Evolutionary conservation across 495 filamentous ascomycete genomes (phyloP).

Genomic region (Tirmania nivea): DNA sequence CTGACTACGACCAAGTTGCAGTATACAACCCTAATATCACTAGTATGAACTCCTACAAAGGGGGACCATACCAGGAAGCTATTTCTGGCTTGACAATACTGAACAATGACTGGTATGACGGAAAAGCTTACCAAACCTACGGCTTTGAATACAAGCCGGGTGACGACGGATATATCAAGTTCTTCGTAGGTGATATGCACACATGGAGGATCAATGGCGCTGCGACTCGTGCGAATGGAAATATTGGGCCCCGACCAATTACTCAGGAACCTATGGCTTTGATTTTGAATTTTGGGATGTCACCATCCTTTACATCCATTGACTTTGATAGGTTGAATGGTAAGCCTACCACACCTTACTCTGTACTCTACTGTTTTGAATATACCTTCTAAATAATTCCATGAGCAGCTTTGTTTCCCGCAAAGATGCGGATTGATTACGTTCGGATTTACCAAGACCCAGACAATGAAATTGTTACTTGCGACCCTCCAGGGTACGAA

Average conservation of each 20-base stretch:
- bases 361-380: too few relatives aligned
- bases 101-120: constrained; percentile 60
- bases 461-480: constrained; percentile 35
- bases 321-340: constrained; percentile 29
- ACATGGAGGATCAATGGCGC: constrained; percentile 46
- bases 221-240: constrained; percentile 49
- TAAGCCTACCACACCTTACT: not conserved
- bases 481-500: constrained; percentile 47
- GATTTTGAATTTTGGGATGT: constrained; percentile 56
- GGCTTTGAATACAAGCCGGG: constrained; percentile 55
- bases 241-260: constrained; percentile 46
- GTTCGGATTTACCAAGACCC: constrained; percentile 53
- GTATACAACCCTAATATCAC: constrained; percentile 39
- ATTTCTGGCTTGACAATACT: constrained; percentile 49
- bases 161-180: constrained; percentile 35
- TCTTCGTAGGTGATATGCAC: constrained; percentile 43
- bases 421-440: constrained; percentile 52
- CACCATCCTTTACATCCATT: constrained; percentile 40
- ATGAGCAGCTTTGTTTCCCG: constrained; percentile 32
- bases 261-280: constrained; percentile 49
- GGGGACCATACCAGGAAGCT: constrained; percentile 51
- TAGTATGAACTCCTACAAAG: constrained; percentile 40
- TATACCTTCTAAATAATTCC: too few relatives aligned
- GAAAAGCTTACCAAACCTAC: constrained; percentile 47
- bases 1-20: constrained; percentile 42